A percentile compares a stretch with the other conserved stretches of the same genome.
These are phyloP conservation scores for Alternaria infectoria DNA, from an alignment of 2,329 filamentous ascomycete species.

Conservation along the genomic window DNA sequence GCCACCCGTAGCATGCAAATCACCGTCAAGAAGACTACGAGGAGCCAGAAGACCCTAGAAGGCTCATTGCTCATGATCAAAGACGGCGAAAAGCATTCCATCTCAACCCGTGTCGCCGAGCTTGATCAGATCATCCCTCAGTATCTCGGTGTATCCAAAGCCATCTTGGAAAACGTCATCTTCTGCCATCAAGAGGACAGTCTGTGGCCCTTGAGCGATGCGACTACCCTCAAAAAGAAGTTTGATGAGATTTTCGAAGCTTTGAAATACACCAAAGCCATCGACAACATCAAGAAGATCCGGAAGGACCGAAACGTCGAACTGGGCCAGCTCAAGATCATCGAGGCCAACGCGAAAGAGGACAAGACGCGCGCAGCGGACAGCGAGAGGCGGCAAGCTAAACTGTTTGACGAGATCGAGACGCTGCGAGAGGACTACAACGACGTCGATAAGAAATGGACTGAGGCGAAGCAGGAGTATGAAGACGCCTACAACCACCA, in stretches of 20 bases:
- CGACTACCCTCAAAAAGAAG: conserved; percentile 82
- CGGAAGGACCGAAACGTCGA: conserved; percentile 83
- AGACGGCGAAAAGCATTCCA: conserved; percentile 77
- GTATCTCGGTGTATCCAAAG: conserved; percentile 85
- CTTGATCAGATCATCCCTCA: conserved; percentile 84
- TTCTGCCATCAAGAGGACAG: conserved; percentile 99
- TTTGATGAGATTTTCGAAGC: conserved; percentile 99
- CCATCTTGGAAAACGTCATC: conserved; percentile 91
- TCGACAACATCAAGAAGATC: conserved; percentile 89
- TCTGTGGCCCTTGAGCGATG: conserved; percentile 93
- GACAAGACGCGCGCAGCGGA: conserved; percentile 85
- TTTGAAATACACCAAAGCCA: conserved; percentile 94
- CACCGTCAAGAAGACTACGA: conserved; percentile 79
- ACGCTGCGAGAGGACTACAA: conserved; percentile 41
- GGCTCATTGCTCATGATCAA: conserved; percentile 76
- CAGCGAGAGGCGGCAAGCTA: conserved; percentile 58
- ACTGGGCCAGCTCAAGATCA: conserved; percentile 72
- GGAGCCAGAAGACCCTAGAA: conserved; percentile 84
- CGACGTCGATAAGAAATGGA: conserved; percentile 41
- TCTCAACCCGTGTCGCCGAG: conserved; percentile 81
- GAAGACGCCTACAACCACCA: conserved; percentile 74
- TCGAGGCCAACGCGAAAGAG: conserved; percentile 77
- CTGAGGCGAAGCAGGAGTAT: conserved; percentile 55
- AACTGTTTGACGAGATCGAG: conserved; percentile 71
- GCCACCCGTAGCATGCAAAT: conserved; percentile 84